Percentiles rank a stretch among this genome's conserved stretches.
Conservation (phyloP, 257 asterid genomes). For the Solanum bulbocastanum region DNA sequence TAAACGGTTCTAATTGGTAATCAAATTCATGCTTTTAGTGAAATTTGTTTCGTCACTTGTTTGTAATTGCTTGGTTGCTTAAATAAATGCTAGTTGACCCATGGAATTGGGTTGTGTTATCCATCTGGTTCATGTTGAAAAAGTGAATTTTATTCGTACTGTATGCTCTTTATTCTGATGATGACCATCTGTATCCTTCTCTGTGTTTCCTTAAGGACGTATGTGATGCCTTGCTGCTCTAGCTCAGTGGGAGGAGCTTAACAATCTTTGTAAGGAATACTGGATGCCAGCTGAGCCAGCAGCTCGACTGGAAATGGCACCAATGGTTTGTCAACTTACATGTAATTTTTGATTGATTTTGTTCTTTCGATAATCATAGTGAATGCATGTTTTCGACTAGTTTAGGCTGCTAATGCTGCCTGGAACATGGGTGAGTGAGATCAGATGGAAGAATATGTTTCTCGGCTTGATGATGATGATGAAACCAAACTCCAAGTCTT, state of each 20-base stretch:
- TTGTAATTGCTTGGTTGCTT: not conserved
- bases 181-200: not conserved
- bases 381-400: slow-evolving; percentile 1
- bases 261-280: slow-evolving; percentile 83
- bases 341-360: not conserved
- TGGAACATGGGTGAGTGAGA: slow-evolving; percentile 99
- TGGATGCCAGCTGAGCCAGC: slow-evolving; percentile 99
- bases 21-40: not conserved
- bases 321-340: slow-evolving; percentile 47
- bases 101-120: not conserved
- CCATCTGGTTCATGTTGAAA: not conserved
- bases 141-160: not conserved
- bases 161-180: not conserved
- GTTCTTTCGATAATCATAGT: not conserved
- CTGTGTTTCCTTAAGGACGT: slow-evolving; percentile 44
- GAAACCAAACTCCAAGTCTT: slow-evolving; percentile 78
- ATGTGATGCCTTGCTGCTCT: slow-evolving; percentile 98
- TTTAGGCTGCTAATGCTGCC: slow-evolving; percentile 94
- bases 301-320: slow-evolving; percentile 97
- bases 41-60: not conserved
- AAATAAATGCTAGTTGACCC: not conserved
- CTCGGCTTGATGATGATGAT: slow-evolving; percentile 93
- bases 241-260: slow-evolving; percentile 99
- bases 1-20: not conserved
- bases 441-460: slow-evolving; percentile 95